These are phyloP conservation scores for Cystofilobasidium ferigula DNA, from an alignment of 768 basidiomycete species.

Conservation along the genomic window DNA sequence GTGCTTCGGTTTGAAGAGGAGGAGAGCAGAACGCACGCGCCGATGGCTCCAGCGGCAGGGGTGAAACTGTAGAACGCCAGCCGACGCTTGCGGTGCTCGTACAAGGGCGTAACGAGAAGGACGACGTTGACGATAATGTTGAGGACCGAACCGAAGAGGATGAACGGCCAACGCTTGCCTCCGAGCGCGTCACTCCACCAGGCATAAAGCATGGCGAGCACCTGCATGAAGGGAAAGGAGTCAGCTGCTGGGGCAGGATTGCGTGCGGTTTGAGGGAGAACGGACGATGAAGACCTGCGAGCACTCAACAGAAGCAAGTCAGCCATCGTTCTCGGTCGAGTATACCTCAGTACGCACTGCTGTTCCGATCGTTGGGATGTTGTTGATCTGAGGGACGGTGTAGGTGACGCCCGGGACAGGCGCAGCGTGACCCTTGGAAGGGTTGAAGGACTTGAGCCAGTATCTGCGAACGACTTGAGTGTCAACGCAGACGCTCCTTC, in stretches of 20 bases:
- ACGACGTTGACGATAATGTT: slow-evolving; percentile 18
- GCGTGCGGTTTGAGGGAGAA: too few species aligned
- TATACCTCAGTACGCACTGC: too few species aligned
- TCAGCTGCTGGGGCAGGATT: too few species aligned
- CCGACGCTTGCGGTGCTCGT: background rate
- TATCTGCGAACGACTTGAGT: too few species aligned
- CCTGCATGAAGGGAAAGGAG: too few species aligned
- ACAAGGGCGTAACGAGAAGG: slow-evolving; percentile 6
- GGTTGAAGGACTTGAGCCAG: slow-evolving; percentile 14
- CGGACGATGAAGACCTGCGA: slow-evolving; percentile 13
- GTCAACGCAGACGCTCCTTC: background rate
- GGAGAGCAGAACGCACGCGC: too few species aligned
- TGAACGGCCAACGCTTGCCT: background rate
- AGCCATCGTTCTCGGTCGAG: too few species aligned
- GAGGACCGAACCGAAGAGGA: slow-evolving; percentile 5
- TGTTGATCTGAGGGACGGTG: slow-evolving; percentile 14
- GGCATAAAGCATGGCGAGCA: slow-evolving; percentile 7
- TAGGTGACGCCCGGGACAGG: slow-evolving; percentile 11
- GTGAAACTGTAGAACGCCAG: slow-evolving; percentile 1
- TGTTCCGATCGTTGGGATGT: slow-evolving; percentile 7
- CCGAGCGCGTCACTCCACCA: slow-evolving; percentile 6
- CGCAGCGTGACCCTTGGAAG: too few species aligned
- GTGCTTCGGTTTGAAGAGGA: too few species aligned
- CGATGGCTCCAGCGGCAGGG: slow-evolving; percentile 13
- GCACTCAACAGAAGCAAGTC: too few species aligned